Percentiles rank a stretch among this genome's conserved stretches.
Evolutionary conservation across 2,329 filamentous ascomycete genomes (phyloP).

Genomic region (Aspergillus niger): DNA sequence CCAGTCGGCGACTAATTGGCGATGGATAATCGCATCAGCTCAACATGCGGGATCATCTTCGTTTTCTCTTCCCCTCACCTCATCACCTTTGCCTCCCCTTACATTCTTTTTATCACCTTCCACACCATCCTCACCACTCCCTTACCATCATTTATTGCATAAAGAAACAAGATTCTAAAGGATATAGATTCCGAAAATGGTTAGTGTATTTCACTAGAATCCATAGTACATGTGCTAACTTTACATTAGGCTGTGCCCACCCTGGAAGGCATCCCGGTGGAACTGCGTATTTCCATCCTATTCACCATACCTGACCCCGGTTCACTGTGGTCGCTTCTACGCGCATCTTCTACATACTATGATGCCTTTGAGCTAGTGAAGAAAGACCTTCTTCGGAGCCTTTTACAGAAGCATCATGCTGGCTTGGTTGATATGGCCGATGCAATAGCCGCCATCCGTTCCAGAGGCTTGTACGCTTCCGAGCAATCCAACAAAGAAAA

Average conservation of each 20-base stretch:
- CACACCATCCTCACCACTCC: too few relatives aligned
- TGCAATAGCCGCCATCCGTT: slow-evolving; percentile 24
- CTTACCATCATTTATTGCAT: too few relatives aligned
- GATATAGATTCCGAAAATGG: too few relatives aligned
- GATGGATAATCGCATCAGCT: too few relatives aligned
- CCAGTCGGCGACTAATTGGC: too few relatives aligned
- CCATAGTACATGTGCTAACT: too few relatives aligned
- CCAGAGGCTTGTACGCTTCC: slow-evolving; percentile 13
- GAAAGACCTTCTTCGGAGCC: background rate
- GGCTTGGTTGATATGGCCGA: slow-evolving; percentile 19
- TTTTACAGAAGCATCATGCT: slow-evolving; percentile 12
- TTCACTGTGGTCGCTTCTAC: slow-evolving; percentile 18
- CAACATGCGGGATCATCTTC: too few relatives aligned
- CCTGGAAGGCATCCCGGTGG: slow-evolving; percentile 16
- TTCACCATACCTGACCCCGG: slow-evolving; percentile 13
- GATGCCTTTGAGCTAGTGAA: slow-evolving; percentile 16
- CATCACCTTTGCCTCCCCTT: too few relatives aligned
- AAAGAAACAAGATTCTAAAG: too few relatives aligned
- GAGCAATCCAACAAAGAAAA: slow-evolving; percentile 5
- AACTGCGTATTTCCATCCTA: slow-evolving; percentile 22
- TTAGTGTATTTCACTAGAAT: too few relatives aligned
- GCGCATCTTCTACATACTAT: slow-evolving; percentile 20
- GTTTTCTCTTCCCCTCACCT: too few relatives aligned
- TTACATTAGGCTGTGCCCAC: background rate
- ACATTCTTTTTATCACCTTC: too few relatives aligned